These are phyloP conservation scores for Penicillium turbatum DNA, from an alignment of 495 filamentous ascomycete species.

Conservation along the genomic window DNA sequence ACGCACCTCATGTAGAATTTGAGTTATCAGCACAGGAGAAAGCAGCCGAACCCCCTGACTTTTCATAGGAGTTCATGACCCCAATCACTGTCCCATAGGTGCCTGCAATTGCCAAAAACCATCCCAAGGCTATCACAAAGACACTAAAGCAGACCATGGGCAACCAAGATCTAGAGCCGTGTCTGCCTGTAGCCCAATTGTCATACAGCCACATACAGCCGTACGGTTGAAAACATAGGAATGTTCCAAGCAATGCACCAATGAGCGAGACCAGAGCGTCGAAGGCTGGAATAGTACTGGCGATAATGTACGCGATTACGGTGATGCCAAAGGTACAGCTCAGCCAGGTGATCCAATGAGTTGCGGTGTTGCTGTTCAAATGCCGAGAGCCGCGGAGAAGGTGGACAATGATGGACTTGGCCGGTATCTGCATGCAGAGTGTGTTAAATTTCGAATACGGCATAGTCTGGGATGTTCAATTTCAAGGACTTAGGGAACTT, in stretches of 20 bases:
- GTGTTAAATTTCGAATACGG: slow-evolving; percentile 26
- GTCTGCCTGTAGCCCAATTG: slow-evolving; percentile 38
- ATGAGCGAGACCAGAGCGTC: slow-evolving; percentile 54
- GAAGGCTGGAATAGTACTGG: slow-evolving; percentile 64
- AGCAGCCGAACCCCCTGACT: slow-evolving; percentile 10
- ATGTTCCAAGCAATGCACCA: slow-evolving; percentile 51
- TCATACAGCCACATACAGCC: slow-evolving; percentile 38
- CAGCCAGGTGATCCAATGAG: slow-evolving; percentile 53
- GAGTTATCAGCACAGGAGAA: slow-evolving; percentile 16
- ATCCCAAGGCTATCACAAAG: slow-evolving; percentile 25
- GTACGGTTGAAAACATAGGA: slow-evolving; percentile 34
- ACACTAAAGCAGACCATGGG: slow-evolving; percentile 15
- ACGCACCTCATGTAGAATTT: not conserved
- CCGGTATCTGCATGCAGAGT: slow-evolving; percentile 21
- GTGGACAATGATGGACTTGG: slow-evolving; percentile 56
- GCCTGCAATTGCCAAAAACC: slow-evolving; percentile 46
- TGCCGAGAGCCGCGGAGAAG: slow-evolving; percentile 47
- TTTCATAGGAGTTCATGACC: slow-evolving; percentile 37
- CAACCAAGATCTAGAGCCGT: slow-evolving; percentile 19
- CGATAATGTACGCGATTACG: slow-evolving; percentile 59
- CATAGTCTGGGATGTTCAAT: no score
- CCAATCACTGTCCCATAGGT: slow-evolving; percentile 51
- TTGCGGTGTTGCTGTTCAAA: slow-evolving; percentile 51
- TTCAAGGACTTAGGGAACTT: no score
- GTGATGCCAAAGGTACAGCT: slow-evolving; percentile 49